Evolutionary conservation across 768 basidiomycete species (phyloP).

Genomic region (Lepiota brunneoincarnata): DNA sequence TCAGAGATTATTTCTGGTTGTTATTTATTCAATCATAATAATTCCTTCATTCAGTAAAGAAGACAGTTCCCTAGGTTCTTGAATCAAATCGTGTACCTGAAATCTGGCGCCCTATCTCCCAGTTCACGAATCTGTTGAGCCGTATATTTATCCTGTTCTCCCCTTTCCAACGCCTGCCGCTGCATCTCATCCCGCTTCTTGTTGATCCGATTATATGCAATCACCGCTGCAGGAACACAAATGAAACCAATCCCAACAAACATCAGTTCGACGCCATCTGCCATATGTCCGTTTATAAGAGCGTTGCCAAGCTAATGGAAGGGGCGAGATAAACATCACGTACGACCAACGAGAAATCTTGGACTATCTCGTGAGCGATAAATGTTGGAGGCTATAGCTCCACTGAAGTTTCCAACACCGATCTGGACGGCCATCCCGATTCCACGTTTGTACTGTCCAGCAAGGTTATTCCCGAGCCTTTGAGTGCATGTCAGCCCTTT

Average conservation of each 20-base stretch:
- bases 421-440: conserved; percentile 70
- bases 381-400: conserved; percentile 62
- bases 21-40: too few relatives aligned
- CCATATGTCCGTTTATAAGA: not conserved
- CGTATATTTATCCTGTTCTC: conserved; percentile 31
- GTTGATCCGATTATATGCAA: conserved; percentile 58
- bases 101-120: conserved; percentile 64
- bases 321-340: conserved; percentile 28
- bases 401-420: conserved; percentile 63
- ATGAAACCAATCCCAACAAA: conserved; percentile 66
- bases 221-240: conserved; percentile 41
- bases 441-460: conserved; percentile 69
- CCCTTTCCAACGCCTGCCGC: conserved; percentile 25
- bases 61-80: not conserved
- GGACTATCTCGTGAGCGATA: conserved; percentile 59
- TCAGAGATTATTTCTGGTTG: too few relatives aligned
- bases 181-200: conserved; percentile 39
- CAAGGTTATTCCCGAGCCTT: conserved; percentile 66
- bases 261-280: conserved; percentile 65
- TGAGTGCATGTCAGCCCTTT: not conserved
- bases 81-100: conserved; percentile 45
- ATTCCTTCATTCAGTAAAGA: too few relatives aligned
- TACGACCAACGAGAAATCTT: conserved; percentile 61
- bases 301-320: not conserved
- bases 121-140: conserved; percentile 36